Base-by-base conservation (phyloP, 2,329 filamentous ascomycete species). In the Cladophialophora immunda region DNA sequence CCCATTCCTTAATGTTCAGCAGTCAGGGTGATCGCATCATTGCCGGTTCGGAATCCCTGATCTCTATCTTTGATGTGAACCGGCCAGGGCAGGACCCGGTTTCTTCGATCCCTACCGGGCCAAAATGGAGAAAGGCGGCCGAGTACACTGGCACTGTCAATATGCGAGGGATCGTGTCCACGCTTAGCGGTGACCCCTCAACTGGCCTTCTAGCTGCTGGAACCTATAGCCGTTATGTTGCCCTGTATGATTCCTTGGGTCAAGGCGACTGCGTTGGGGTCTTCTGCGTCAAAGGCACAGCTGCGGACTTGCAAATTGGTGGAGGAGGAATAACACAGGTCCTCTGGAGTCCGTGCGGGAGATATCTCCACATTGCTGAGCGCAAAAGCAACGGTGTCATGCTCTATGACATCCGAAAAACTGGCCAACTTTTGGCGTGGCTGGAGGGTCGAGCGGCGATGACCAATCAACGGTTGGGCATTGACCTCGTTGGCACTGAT, bases 381-480 rank as follows among this genome's bases (percentile, higher is more conserved):
- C 80, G 87, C 22, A 81, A 82, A 65, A 86, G 85, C 62, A 81
- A 87, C 69, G 82, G 81, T 1, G 76, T 89, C 0, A 76, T 86
- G 53, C 78, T 89, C 11, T 89, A 86, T 73, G 88, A 90, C 72
- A 82, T 88, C 29, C 81, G 88, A 17, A 82, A 83, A n/a, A 83
- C 82, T 1, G 80, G 82, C 0, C 79, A 83, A 62, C 74, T 83
- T 29, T 75, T 90, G 3, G 82, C 81, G 1, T 84, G 82, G 75
- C 77, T 88, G 55, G 75, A 78, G 56, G 80, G 81, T 19, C 78
- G 82, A 53, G 77, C 77, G 9, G 79, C 81, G 1, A 57, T 76
- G 7, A 87, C 85, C 1, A 85, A 84, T 57, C 86, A 89, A 76
- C 81, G 82, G n/a, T 74, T 89, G 65, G 82, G 83, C 2, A 80